Evolutionary conservation across 176 grass and related monocot species (phyloP).

Genomic region (Paspalum vaginatum): DNA sequence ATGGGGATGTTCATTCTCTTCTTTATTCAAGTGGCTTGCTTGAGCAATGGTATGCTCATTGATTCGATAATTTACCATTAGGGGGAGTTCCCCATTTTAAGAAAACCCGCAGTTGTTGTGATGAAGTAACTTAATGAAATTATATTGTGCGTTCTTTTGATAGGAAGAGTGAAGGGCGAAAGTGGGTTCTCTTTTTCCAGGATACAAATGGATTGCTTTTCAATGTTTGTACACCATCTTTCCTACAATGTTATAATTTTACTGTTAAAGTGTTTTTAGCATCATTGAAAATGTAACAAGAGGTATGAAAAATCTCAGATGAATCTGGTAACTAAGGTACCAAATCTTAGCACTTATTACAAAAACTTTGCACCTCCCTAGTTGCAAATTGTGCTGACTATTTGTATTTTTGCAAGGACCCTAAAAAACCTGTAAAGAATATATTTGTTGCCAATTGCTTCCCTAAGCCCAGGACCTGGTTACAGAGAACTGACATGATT

Average conservation of each 20-base stretch:
- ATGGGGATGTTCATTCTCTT: conserved; percentile 94
- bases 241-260: conserved; percentile 25
- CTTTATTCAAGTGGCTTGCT: conserved; percentile 95
- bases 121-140: conserved; percentile 35
- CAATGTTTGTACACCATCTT: conserved; percentile 64
- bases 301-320: not conserved
- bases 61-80: not conserved
- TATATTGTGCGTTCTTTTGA: conserved; percentile 28
- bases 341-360: not conserved
- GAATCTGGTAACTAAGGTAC: not conserved
- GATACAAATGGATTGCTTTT: conserved; percentile 97
- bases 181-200: conserved; percentile 97
- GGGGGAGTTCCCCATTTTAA: conserved; percentile 4
- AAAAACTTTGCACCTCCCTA: not conserved
- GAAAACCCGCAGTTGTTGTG: conserved; percentile 6
- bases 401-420: not conserved
- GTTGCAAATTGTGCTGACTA: not conserved
- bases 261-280: not conserved
- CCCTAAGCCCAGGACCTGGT: not conserved
- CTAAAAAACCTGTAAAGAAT: not conserved
- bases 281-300: not conserved
- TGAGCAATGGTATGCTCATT: conserved; percentile 67
- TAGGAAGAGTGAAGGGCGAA: conserved; percentile 67
- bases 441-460: conserved; percentile 26
- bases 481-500: conserved; percentile 7